Evolutionary conservation across 1,139 yeast species (phyloP), one percentile per base, ranked within the genome.

Genomic region (Kazachstania sp.): DNA sequence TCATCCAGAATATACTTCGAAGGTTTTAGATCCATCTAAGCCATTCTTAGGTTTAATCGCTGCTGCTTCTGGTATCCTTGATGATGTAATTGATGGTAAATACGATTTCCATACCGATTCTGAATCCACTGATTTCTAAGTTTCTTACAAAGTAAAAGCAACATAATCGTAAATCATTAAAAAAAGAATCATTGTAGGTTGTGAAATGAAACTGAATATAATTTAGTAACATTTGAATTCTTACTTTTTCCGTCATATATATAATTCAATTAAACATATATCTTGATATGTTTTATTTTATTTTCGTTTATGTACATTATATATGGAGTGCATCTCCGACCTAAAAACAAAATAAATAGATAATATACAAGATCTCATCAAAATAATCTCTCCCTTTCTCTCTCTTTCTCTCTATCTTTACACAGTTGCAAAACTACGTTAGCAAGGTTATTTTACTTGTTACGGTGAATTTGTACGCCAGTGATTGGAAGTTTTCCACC

Each of bases 1-100:
- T 72, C 99, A 92, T 66, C 99, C 99, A 41, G 99, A 92, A 71
- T 92, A 92, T 68, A 77, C 90, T 58, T 87, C 97, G 41, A 87
- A 94, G 70, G 98, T 94, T 35, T 78, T 92, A 67, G 95, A 87
- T 59, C 98, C 99, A 48, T 88, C 97, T 35, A 79, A 87, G 68
- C 99, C 99, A 48, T 86, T 92, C 72, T 78, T 92, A 65, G 99
- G 99, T 48, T 78, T 92, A 59, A 88, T 92, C 51, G 97, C 97
- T 46, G 97, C 98, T 26, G 50, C 57, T 23, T 52, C 60, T 32
- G 40, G 48, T 23, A 51, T 53, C 38, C 46, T 54, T 41, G 44
- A 51, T 28, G 53, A 52, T 19, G 52, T 49, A n/a, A 37, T 53
- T 7, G 51, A 49, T 12, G 55, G 56, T 38, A 45, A 52, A 23